Conservation (phyloP, 805 yeast genomes). For the Kazachstania africana region DNA sequence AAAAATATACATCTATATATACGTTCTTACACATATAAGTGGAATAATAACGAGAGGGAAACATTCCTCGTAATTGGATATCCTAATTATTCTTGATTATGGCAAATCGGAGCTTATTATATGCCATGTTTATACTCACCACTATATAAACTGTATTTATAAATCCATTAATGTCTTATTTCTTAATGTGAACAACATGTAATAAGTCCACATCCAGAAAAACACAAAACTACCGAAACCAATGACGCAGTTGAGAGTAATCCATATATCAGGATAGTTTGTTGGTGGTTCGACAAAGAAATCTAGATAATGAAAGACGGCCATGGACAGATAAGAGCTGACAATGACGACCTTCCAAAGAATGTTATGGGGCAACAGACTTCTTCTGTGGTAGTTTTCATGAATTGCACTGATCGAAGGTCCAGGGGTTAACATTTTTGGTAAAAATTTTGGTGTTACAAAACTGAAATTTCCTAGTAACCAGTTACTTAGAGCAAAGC, state of each 20-base stretch:
- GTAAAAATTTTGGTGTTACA: slow-evolving; percentile 35
- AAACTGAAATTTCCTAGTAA: slow-evolving; percentile 54
- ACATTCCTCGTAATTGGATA: no score
- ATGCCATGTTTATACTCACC: no score
- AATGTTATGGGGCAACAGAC: slow-evolving; percentile 37
- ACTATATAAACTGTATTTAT: no score
- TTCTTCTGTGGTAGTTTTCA: slow-evolving; percentile 26
- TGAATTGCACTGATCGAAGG: slow-evolving; percentile 30
- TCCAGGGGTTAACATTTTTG: slow-evolving; percentile 33
- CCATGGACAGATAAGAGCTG: slow-evolving; percentile 41
- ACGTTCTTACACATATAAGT: no score
- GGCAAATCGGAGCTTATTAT: no score
- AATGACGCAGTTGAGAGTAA: slow-evolving; percentile 57
- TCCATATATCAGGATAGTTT: slow-evolving; percentile 76
- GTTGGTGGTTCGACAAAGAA: slow-evolving; percentile 38
- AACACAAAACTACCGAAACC: slow-evolving; percentile 65
- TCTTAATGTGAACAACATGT: slow-evolving; percentile 32
- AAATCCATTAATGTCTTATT: no score
- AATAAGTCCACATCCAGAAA: slow-evolving; percentile 77
- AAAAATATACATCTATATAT: no score
- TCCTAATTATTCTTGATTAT: no score
- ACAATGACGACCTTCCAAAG: slow-evolving; percentile 41
- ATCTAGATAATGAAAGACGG: slow-evolving; percentile 45
- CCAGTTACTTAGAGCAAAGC: slow-evolving; percentile 64
- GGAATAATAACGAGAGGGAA: no score